phyloP scores from a whole-genome alignment of 83 land plant genomes.

The Picea engelmannii region DNA sequence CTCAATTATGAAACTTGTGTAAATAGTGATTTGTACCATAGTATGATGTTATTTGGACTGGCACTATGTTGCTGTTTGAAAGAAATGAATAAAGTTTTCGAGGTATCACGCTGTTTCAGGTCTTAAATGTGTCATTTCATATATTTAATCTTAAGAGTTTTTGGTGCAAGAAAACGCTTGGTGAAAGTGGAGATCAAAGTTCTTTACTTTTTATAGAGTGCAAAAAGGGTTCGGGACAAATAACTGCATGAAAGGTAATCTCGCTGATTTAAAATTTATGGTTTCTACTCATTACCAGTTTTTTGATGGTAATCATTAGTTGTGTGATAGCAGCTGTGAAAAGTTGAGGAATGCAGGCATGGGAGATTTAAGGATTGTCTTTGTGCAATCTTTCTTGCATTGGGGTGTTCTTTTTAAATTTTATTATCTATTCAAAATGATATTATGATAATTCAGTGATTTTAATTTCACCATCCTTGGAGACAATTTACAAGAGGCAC shows the following conservation, averaged over 20 bases:
- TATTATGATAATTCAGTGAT: too few species aligned
- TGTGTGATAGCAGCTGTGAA: too few species aligned
- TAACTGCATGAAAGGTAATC: constrained; percentile 1
- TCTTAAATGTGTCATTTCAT: neutral
- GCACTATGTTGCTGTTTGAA: neutral
- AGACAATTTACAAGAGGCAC: too few species aligned
- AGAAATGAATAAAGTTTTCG: neutral
- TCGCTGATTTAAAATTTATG: too few species aligned
- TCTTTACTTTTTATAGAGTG: constrained; percentile 5
- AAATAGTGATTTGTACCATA: neutral
- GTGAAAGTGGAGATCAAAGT: constrained; percentile 16
- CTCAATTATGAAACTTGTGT: neutral
- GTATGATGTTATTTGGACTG: neutral
- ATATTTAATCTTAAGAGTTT: constrained; percentile 17
- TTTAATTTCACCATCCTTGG: too few species aligned
- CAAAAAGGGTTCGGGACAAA: neutral
- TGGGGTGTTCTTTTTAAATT: too few species aligned
- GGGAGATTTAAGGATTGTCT: too few species aligned
- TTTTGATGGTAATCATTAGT: too few species aligned
- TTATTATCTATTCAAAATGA: too few species aligned
- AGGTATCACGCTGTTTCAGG: neutral
- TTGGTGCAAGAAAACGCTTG: constrained; percentile 13
- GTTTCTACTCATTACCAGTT: too few species aligned
- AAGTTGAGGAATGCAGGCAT: too few species aligned
- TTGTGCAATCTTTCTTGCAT: too few species aligned